Base-by-base conservation (phyloP, 179 eudicot species). In the Beta lomatogona region DNA sequence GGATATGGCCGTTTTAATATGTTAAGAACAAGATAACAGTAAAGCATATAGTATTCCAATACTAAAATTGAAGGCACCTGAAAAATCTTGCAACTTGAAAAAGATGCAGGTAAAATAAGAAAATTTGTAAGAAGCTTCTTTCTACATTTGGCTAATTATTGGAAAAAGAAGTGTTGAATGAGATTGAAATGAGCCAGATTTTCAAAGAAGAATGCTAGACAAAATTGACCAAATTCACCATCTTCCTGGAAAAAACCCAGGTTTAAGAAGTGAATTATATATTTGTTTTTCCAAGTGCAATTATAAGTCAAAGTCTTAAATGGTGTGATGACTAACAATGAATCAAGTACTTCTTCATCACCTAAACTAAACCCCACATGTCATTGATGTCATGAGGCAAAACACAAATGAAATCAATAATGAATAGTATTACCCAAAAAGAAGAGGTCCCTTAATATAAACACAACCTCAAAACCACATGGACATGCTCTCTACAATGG, bases 381-480 rank as follows among this genome's bases (percentile, higher is more conserved):
- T 85, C 80, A 85, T 70, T 81, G 70, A 73, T 73, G 61, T 18
- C 63, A 52, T 67, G 31, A 74, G 82, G 72, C 82, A 82, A 57
- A 84, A 53, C 77, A 70, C 25, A 55, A 54, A 82, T 79, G 75
- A 79, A 82, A 82, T 79, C 75, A 79, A 82, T 63, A 82, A 76
- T 79, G 44, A 79, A 82, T 75, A 85, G 53, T 48, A 48, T 68
- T 82, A 79, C 71, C 73, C 41, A 78, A 75, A 36, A 75, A 28
- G 75, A 67, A 78, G 74, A 80, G 82, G 87, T 76, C 82, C 80
- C 83, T 80, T 85, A 85, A 82, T 46, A 45, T 60, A 80, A 82
- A 79, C 85, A 85, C 63, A 82, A 82, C 71, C 85, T 69, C 80
- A 68, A 79, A 80, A 71, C 84, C 89, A 86, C 89, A 88, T 85